Base-by-base conservation (phyloP, 2,329 filamentous ascomycete genomes). In the Aspergillus eucalypticola region DNA sequence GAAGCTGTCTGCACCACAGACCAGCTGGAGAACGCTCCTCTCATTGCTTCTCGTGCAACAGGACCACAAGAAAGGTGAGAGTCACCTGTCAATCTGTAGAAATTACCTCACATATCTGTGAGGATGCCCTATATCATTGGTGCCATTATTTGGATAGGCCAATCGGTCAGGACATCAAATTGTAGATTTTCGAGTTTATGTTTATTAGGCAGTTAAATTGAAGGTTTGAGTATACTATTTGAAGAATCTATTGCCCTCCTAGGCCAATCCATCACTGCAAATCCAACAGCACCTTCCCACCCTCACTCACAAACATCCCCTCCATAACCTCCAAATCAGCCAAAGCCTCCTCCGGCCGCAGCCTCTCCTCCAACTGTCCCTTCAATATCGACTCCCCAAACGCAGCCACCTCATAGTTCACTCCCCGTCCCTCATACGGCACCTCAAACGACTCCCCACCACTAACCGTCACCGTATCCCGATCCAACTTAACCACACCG, bases 321-420 rank as follows among this genome's bases (percentile, higher is more conserved):
- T 76, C 73, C 64, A 82, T 67, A 35, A 85, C 64, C 66, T 83
- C 77, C 56, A 86, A 64, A 73, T 86, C 84, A 15, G 73, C 76
- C 68, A 85, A 65, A 19, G 83, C 83, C 71, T 86, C 80, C 66
- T 83, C 77, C 2, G 82, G 79, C 11, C 73, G 77, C 67, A 84
- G 80, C 63, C 71, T 58, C 44, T 66, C 73, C 56, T 72, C 68
- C 59, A 84, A 76, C 44, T 70, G 74, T 2, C 79, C 82, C 25
- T 70, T 69, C 3, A 70, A 68, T 55, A 86, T 70, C n/a, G 77
- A 76, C 66, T 79, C 73, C 3, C 77, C 83, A 78, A 84, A 86
- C 2, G 79, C 81, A 53, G 75, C 76, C 8, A 86, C 75, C 66
- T 87, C 84, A 41, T 79, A 76, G 53, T 76, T 78, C 3, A 86